Percentiles rank a stretch among this genome's conserved stretches.
Conservation (phyloP, 495 filamentous ascomycete genomes). For the Alectoria sarmentosa region DNA sequence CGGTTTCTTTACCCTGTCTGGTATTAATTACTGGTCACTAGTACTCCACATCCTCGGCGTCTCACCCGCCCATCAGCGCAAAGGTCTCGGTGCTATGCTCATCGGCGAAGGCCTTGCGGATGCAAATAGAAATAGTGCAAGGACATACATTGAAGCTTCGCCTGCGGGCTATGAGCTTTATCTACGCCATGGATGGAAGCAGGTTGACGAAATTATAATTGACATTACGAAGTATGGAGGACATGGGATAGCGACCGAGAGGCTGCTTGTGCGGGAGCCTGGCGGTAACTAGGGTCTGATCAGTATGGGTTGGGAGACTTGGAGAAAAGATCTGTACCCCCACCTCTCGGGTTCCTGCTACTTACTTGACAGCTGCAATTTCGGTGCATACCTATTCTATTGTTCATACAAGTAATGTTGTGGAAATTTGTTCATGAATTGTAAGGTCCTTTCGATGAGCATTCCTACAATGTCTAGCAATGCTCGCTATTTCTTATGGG, state of each 20-base stretch:
- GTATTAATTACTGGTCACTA: background rate
- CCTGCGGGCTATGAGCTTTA: constrained; percentile 47
- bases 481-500: background rate
- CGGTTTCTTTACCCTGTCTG: background rate
- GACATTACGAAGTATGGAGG: constrained; percentile 32
- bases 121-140: constrained; percentile 41
- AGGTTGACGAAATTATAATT: constrained; percentile 34
- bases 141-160: constrained; percentile 49
- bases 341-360: too few species aligned
- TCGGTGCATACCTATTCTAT: too few species aligned
- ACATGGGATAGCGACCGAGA: background rate
- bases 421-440: background rate
- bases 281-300: background rate
- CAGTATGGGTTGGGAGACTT: background rate
- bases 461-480: background rate
- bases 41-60: constrained; percentile 40
- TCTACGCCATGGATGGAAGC: constrained; percentile 44
- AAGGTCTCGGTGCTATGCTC: constrained; percentile 43
- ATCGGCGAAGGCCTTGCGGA: constrained; percentile 42
- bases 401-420: background rate
- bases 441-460: too few species aligned
- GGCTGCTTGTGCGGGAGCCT: constrained; percentile 6
- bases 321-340: background rate
- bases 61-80: constrained; percentile 39
- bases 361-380: too few species aligned